These are phyloP conservation scores for Epichloe festucae DNA, from an alignment of 2,329 filamentous ascomycete species.

Conservation along the genomic window DNA sequence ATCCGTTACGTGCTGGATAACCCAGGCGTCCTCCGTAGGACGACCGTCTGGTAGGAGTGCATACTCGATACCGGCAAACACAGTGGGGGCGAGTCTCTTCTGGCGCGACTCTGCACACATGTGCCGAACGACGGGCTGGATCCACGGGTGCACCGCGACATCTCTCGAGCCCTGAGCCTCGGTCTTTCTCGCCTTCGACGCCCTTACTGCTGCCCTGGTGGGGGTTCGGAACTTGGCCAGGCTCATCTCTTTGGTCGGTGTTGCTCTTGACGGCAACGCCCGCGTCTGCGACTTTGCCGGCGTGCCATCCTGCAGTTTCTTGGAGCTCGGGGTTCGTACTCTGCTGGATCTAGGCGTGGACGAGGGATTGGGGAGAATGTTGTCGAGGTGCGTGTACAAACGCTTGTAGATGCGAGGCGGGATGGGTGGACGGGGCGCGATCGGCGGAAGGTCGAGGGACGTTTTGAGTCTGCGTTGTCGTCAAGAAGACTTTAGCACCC, in stretches of 20 bases:
- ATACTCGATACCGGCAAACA: constrained; percentile 59
- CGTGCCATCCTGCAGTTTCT: constrained; percentile 15
- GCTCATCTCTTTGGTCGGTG: constrained; percentile 33
- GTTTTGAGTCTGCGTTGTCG: constrained; percentile 51
- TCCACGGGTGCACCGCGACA: constrained; percentile 45
- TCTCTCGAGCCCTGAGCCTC: constrained; percentile 14
- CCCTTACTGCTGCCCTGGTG: constrained; percentile 18
- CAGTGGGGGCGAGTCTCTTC: constrained; percentile 52
- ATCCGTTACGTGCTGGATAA: constrained; percentile 34
- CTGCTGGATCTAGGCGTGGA: constrained; percentile 19
- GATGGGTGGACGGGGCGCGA: constrained; percentile 64
- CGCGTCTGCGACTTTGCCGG: constrained; percentile 17
- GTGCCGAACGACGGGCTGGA: constrained; percentile 53
- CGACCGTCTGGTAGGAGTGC: constrained; percentile 32
- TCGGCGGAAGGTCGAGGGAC: constrained; percentile 60
- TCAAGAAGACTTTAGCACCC: neutral
- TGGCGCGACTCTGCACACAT: constrained; percentile 49
- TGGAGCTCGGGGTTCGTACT: constrained; percentile 21
- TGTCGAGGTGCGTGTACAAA: constrained; percentile 68
- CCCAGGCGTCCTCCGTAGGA: constrained; percentile 35
- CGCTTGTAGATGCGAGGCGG: constrained; percentile 73
- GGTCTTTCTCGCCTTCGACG: constrained; percentile 26
- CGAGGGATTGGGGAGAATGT: constrained; percentile 42
- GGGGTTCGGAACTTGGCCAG: constrained; percentile 30
- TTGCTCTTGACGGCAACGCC: constrained; percentile 26